phyloP scores from a whole-genome alignment of 179 eudicot genomes.

The Corrigiola litoralis region DNA sequence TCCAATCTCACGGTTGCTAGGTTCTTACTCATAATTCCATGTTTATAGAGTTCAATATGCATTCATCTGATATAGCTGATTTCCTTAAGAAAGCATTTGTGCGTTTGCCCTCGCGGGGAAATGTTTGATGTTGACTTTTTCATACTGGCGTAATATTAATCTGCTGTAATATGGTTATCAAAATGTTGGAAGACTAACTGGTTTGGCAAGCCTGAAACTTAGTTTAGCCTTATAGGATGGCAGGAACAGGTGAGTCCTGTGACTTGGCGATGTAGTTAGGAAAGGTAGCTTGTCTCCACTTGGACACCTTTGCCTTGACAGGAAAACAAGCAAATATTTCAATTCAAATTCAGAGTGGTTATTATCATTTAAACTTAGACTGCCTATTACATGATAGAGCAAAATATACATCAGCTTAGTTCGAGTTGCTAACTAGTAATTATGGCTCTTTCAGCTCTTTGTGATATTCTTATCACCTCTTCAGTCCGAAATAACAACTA shows the following conservation, averaged over 20 bases:
- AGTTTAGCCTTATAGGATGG: background rate
- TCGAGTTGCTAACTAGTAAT: background rate
- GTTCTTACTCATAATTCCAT: slow-evolving; percentile 29
- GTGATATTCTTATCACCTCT: background rate
- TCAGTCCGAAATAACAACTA: background rate
- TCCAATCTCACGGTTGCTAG: slow-evolving; percentile 73
- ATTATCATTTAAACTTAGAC: background rate
- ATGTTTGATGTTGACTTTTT: too few species aligned
- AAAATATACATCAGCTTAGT: background rate
- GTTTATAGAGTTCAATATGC: background rate
- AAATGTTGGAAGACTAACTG: background rate
- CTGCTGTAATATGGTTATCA: background rate
- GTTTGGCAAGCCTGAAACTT: background rate
- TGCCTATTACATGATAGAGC: too few species aligned
- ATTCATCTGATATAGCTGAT: background rate
- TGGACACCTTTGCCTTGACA: background rate
- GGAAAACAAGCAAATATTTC: too few species aligned
- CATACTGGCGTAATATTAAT: background rate
- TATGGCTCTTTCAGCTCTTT: background rate
- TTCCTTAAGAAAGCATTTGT: too few species aligned
- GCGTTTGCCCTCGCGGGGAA: too few species aligned
- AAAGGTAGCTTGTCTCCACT: background rate
- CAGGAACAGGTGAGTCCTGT: background rate
- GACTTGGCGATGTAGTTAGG: too few species aligned
- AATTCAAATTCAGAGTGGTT: background rate